Evolutionary conservation across 768 basidiomycete genomes (phyloP), one percentile per base, ranked within the genome.

Genomic region (Boletus huronensis): DNA sequence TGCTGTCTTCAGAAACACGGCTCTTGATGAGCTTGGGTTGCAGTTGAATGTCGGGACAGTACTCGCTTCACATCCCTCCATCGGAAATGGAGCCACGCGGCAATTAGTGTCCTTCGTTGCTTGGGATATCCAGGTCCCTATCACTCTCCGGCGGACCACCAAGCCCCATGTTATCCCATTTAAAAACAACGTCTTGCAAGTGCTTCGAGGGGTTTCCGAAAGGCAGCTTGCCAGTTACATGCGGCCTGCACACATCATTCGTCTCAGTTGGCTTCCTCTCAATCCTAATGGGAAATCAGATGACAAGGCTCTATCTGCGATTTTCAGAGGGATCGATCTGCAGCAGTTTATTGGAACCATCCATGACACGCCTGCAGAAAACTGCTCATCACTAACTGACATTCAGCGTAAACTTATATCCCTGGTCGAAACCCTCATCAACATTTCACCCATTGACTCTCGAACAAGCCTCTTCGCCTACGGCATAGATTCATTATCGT

Each of bases 161-260:
- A 66, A 45, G 25, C 68, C 70, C 41, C 58, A 48, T 56, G 66
- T 52, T 23, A 48, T 49, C 31, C 60, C 73, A 29, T 61, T 77
- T 11, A 46, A 74, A 23, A 59, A 64, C 28, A 60, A 58, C 17
- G 68, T 79, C 54, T 63, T 72, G 44, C 55, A 52, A n/a, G 38
- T 36, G 17, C 53, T 73, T 17, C 61, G 55, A 44, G 61, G 48
- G 8, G 70, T 70, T 13, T 78, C 76, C 54, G 73, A 77, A 35
- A 59, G 55, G 6, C 74, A 78, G 58, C 66, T 81, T 0, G 73
- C 80, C 6, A 74, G 71, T 45, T 81, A 81, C 57, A 80, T 80
- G 79, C 73, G 79, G 6, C 80, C 80, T 9, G 72, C 74, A 52
- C 77, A 79, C 61, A 71, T 81, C 49, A 69, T 81, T 29, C 76